Base-by-base conservation (phyloP, 202 grass and related monocot genomes). In the Musa balbisiana region DNA sequence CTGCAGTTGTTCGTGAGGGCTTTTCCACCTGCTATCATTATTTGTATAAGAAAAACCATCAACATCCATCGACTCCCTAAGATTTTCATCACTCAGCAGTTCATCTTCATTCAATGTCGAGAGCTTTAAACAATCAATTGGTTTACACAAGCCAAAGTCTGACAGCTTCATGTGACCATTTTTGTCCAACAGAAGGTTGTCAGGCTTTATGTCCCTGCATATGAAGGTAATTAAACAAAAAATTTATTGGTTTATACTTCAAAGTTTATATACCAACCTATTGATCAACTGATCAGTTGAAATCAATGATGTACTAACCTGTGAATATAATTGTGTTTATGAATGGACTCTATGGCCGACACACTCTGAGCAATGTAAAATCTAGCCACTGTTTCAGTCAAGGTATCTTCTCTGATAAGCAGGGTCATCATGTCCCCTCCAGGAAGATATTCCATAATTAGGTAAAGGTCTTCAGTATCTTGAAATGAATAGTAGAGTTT, bases 131-230 rank as follows among this genome's bases (percentile, higher is more conserved):
- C 74, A 65, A 64, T 65, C 74, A 65, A 65, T 76, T 52, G 74
- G 74, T 71, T 87, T 87, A 64, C 85, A 83, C 63, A 87, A 83
- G 33, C 85, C 85, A n/a, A 87, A 87, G 60, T 87, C 85, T 55
- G 85, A 80, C 11, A 87, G 85, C 64, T 87, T 87, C 79, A 87
- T 67, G 67, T 87, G 85, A 14, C 85, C 85, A 80, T 87, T 78
- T 79, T 83, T 83, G 27, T 82, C 76, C 60, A 87, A 73, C 4
- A 87, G 73, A 64, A 87, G 82, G 73, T 87, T 87, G 79, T 87
- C 85, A 53, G 85, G 81, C 72, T 87, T 87, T 55, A 87, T 83
- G 79, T 87, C 85, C 76, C 85, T 87, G 85, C 79, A 76, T 71
- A 15, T 23, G 17, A 21, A 64, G 64, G 27, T 49, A 64, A 69